Evolutionary conservation across 2,329 filamentous ascomycete genomes (phyloP).

Genomic region (Neofusicoccum parvum): DNA sequence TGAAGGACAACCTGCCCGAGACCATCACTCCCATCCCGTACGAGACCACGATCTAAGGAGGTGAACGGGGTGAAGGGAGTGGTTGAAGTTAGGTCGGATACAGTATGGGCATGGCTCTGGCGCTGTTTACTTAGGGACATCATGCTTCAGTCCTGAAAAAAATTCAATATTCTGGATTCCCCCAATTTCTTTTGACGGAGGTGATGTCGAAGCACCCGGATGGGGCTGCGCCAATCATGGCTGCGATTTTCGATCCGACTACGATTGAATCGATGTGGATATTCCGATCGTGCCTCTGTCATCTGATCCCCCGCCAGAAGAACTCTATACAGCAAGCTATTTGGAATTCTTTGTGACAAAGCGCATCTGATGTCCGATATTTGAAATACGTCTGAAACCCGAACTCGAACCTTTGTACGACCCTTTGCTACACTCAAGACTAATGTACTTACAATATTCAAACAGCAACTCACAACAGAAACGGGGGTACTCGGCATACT

Average conservation of each 20-base stretch:
- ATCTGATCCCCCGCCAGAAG: not conserved
- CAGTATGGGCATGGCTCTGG: conserved; percentile 20
- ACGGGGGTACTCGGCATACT: conserved; percentile 12
- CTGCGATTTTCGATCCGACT: not conserved
- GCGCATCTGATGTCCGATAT: not conserved
- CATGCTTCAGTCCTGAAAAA: conserved; percentile 22
- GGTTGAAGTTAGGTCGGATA: conserved; percentile 15
- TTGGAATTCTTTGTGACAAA: not conserved
- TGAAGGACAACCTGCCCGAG: conserved; percentile 84
- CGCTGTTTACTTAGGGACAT: conserved; percentile 22
- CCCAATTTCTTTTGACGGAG: not conserved
- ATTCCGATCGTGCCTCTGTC: not conserved
- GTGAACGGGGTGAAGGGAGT: conserved; percentile 26
- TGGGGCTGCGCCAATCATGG: not conserved
- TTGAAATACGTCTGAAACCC: not conserved
- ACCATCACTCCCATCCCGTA: conserved; percentile 90
- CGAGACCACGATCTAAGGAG: conserved; percentile 92
- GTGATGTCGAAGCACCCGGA: not conserved
- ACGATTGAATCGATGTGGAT: not conserved
- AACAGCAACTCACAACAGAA: not conserved
- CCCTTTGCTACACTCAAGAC: not conserved
- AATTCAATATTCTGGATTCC: conserved; percentile 17
- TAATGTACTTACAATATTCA: conserved; percentile 7
- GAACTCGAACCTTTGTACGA: not conserved
- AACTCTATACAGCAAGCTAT: not conserved